A percentile compares a stretch with the other conserved stretches of the same genome.
phyloP scores from a whole-genome alignment of 768 basidiomycete genomes.

The Mycena crocata region DNA sequence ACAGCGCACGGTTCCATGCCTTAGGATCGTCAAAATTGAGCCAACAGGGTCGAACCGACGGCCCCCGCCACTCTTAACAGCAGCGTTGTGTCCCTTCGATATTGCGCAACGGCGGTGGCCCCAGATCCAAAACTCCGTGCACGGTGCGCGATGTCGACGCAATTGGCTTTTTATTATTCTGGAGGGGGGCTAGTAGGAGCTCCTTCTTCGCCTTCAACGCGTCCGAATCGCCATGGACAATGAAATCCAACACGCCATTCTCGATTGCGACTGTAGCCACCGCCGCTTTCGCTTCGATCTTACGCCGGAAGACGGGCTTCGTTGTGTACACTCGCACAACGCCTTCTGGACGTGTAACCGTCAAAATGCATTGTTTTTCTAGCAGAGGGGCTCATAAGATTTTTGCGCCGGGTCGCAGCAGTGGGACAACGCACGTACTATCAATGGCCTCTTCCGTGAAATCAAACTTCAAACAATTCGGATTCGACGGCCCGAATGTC shows the following conservation, averaged over 20 bases:
- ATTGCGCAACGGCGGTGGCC: slow-evolving; percentile 31
- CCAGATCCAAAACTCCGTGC: neutral
- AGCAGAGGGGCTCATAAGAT: slow-evolving; percentile 7
- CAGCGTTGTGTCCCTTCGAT: slow-evolving; percentile 63
- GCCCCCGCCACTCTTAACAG: slow-evolving; percentile 66
- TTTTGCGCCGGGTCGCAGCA: neutral
- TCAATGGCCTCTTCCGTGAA: slow-evolving; percentile 54
- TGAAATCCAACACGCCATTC: slow-evolving; percentile 72
- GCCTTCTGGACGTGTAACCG: slow-evolving; percentile 69
- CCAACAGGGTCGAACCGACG: slow-evolving; percentile 65
- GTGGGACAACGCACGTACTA: slow-evolving; percentile 47
- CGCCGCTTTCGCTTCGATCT: slow-evolving; percentile 64
- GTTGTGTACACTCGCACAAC: slow-evolving; percentile 65
- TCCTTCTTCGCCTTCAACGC: slow-evolving; percentile 47
- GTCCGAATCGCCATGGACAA: slow-evolving; percentile 57
- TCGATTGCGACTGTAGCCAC: slow-evolving; percentile 67
- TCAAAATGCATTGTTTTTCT: slow-evolving; percentile 73
- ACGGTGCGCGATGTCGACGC: slow-evolving; percentile 14
- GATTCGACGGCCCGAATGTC: slow-evolving; percentile 51
- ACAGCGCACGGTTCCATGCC: slow-evolving; percentile 53
- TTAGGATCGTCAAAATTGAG: slow-evolving; percentile 60
- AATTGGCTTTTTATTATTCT: slow-evolving; percentile 25
- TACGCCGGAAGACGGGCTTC: slow-evolving; percentile 53
- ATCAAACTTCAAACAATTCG: slow-evolving; percentile 60
- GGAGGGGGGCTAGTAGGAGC: slow-evolving; percentile 46